These are phyloP conservation scores for Phytophthora pisi DNA, from an alignment of 352 stramenopile species.

Conservation along the genomic window DNA sequence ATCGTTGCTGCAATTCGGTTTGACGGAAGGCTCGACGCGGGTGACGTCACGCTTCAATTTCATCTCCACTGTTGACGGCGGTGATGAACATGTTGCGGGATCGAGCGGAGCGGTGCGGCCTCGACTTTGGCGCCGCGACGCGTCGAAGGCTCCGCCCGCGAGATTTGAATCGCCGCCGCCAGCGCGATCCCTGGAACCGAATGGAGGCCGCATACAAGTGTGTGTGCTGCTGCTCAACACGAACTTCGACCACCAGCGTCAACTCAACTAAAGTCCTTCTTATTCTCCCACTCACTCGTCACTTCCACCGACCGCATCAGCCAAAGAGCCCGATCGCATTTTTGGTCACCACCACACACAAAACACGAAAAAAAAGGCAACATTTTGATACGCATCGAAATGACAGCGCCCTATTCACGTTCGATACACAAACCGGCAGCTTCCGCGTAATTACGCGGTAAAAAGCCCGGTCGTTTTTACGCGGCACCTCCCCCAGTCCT, in stretches of 20 bases:
- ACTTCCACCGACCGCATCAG: neutral
- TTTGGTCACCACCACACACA: neutral
- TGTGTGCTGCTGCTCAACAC: neutral
- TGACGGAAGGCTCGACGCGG: neutral
- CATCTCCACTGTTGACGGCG: conserved; percentile 10
- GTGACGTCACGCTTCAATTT: conserved; percentile 2
- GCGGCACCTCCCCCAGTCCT: conserved; percentile 2
- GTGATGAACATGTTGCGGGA: conserved; percentile 12
- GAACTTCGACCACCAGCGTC: conserved; percentile 3
- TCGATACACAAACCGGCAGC: neutral
- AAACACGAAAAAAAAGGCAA: neutral
- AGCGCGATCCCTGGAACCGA: neutral
- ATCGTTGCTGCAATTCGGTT: neutral
- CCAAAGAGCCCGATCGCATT: neutral
- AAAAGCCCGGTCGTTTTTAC: conserved; percentile 23
- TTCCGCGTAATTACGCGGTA: conserved; percentile 27
- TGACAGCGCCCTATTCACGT: neutral
- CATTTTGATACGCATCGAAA: neutral
- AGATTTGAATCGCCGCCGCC: conserved; percentile 21
- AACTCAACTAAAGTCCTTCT: conserved; percentile 7
- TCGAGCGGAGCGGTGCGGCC: conserved; percentile 6
- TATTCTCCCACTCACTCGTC: neutral
- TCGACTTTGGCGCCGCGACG: conserved; percentile 24
- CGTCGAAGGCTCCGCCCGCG: conserved; percentile 14
- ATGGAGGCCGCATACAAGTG: neutral